Base-by-base conservation (phyloP, 2,329 filamentous ascomycete genomes). In the Penicillium sp. region DNA sequence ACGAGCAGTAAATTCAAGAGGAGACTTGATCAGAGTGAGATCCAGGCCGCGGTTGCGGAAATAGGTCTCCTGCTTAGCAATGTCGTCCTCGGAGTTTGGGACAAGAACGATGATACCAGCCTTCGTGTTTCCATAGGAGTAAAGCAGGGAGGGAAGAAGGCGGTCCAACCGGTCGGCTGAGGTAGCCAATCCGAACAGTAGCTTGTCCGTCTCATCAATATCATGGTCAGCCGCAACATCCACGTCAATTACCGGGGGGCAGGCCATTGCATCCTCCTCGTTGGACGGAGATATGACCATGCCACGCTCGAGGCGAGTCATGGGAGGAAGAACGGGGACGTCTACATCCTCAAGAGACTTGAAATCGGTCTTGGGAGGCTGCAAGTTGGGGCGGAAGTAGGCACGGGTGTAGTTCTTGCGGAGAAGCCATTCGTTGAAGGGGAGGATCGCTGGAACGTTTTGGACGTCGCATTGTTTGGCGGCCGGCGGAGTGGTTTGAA, bases 361-460 rank as follows among this genome's bases (percentile, higher is more conserved):
- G 68, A 80, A 79, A 51, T 78, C 71, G 31, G 76, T 72, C 48
- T 75, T 69, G 35, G 75, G 68, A 65, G 67, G 69, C 48, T 78
- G 72, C 56, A 73, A 69, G 59, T 71, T 75, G 62, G 78, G 75
- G 49, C 77, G 78, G 67, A 80, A 72, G 66, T 79, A 79, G 63
- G 73, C 70, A 54, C 78, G 78, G 35, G 77, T 80, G 65, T 78
- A 79, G 68, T 79, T 79, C 73, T 80, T 80, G 70, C 75, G 76
- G 19, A 70, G 69, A 45, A 80, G 73, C 78, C 77, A 80, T 69
- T 79, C 78, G 49, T 69, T 67, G 68, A 79, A 76, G 7, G 76
- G 70, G 38, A 79, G 60, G 13, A 76, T 75, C 29, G 76, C 73
- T 51, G 72, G 67, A 31, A 73, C 61, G 51, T 70, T 70, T 11